phyloP scores from a whole-genome alignment of 768 basidiomycete species.

The Daedaleopsis nitida region DNA sequence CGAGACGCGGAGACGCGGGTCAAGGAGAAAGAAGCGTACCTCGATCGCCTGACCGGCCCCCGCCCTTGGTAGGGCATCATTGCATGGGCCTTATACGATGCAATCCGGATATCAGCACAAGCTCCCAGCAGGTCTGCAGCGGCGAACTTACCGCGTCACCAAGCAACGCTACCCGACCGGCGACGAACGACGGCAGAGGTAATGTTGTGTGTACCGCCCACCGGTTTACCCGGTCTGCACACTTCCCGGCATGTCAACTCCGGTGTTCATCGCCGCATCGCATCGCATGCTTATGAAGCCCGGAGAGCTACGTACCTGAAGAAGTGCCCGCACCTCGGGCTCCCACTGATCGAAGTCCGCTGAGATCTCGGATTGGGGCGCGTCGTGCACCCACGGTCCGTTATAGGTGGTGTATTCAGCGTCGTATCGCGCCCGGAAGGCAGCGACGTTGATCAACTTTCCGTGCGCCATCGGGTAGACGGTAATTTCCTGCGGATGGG shows the following conservation, averaged over 20 bases:
- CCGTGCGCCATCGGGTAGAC: conserved; percentile 64
- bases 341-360: conserved; percentile 55
- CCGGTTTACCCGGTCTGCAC: conserved; percentile 39
- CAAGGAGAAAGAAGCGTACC: conserved; percentile 27
- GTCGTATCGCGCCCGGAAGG: conserved; percentile 52
- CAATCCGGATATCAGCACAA: too few species aligned
- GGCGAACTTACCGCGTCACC: conserved; percentile 40
- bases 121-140: neutral
- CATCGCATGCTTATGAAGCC: too few species aligned
- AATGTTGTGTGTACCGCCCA: conserved; percentile 68
- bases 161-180: conserved; percentile 52
- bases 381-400: conserved; percentile 52
- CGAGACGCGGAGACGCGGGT: too few species aligned
- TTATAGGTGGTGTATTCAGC: conserved; percentile 52
- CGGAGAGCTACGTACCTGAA: conserved; percentile 42
- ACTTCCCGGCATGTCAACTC: conserved; percentile 47
- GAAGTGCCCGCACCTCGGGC: conserved; percentile 55
- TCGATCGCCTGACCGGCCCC: conserved; percentile 49
- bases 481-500: conserved; percentile 50
- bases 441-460: conserved; percentile 62
- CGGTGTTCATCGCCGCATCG: too few species aligned
- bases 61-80: conserved; percentile 45
- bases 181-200: conserved; percentile 51
- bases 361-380: conserved; percentile 47
- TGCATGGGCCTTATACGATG: conserved; percentile 32